These are phyloP conservation scores for Rhodotorula babjevae DNA, from an alignment of 768 basidiomycete species.

Conservation along the genomic window DNA sequence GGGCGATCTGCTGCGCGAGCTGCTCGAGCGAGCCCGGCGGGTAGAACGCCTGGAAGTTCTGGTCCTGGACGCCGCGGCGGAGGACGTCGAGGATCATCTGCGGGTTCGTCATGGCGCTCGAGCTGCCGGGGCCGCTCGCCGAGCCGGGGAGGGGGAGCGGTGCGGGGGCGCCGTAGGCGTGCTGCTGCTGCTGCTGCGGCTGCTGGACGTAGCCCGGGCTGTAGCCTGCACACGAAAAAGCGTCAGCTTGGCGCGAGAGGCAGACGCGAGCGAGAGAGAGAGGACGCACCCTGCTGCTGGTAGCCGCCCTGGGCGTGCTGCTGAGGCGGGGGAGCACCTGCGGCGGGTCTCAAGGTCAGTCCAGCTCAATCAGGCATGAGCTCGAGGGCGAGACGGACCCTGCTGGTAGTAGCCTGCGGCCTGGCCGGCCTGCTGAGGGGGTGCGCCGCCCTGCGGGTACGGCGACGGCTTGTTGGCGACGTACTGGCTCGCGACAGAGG, in stretches of 20 bases:
- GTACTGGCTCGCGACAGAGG: neutral
- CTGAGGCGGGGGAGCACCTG: neutral
- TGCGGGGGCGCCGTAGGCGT: neutral
- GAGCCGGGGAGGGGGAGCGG: neutral
- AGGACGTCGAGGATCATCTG: neutral
- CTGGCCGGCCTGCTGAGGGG: neutral
- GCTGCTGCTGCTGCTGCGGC: neutral
- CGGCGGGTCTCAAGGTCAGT: no score
- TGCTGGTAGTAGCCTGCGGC: neutral
- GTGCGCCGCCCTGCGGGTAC: neutral
- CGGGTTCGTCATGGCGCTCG: neutral
- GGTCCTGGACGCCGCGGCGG: neutral
- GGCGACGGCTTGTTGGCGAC: neutral
- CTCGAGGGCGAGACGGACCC: neutral
- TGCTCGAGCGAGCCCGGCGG: conserved; percentile 48
- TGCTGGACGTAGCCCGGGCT: conserved; percentile 6
- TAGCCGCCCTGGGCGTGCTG: no score
- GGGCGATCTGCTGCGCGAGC: conserved; percentile 48
- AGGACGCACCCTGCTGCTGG: no score
- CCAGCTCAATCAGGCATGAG: no score
- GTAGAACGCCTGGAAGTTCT: conserved; percentile 47
- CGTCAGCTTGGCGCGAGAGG: neutral
- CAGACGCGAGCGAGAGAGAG: neutral
- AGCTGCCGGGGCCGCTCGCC: no score
- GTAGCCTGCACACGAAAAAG: neutral